Evolutionary conservation across 2,329 filamentous ascomycete genomes (phyloP).

Genomic region (Ascochyta fabae): DNA sequence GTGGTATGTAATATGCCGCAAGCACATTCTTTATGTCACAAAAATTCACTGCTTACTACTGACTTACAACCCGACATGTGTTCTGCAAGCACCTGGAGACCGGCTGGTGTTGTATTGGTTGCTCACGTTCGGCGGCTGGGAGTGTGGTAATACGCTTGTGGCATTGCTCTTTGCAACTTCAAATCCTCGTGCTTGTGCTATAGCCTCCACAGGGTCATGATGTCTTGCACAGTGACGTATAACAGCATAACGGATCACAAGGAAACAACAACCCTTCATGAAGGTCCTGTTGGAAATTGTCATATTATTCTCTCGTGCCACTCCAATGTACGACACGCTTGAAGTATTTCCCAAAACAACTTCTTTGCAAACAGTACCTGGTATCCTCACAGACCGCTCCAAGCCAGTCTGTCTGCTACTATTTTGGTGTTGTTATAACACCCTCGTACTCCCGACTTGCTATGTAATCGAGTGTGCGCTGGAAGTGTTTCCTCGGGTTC

Average conservation of each 20-base stretch:
- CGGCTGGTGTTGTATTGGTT: too few relatives aligned
- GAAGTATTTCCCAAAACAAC: background rate
- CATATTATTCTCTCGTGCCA: background rate
- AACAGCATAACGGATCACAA: background rate
- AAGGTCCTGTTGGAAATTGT: background rate
- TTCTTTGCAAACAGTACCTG: background rate
- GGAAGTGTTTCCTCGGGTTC: constrained; percentile 90
- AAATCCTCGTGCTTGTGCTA: background rate
- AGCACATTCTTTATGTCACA: too few relatives aligned
- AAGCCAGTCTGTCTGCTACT: constrained; percentile 1
- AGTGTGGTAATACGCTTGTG: too few relatives aligned
- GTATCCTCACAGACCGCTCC: background rate
- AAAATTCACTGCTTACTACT: too few relatives aligned
- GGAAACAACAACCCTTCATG: background rate
- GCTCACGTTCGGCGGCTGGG: too few relatives aligned
- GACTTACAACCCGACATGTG: too few relatives aligned
- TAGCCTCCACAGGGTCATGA: background rate
- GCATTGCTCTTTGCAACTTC: too few relatives aligned
- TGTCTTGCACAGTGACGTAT: background rate
- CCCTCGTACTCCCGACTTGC: constrained; percentile 90
- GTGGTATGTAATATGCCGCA: background rate
- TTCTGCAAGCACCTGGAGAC: too few relatives aligned
- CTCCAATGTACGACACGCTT: background rate
- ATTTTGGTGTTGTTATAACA: constrained; percentile 73
- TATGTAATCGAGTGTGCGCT: constrained; percentile 94